phyloP scores from a whole-genome alignment of 176 grass and related monocot genomes.

The Canna indica region DNA sequence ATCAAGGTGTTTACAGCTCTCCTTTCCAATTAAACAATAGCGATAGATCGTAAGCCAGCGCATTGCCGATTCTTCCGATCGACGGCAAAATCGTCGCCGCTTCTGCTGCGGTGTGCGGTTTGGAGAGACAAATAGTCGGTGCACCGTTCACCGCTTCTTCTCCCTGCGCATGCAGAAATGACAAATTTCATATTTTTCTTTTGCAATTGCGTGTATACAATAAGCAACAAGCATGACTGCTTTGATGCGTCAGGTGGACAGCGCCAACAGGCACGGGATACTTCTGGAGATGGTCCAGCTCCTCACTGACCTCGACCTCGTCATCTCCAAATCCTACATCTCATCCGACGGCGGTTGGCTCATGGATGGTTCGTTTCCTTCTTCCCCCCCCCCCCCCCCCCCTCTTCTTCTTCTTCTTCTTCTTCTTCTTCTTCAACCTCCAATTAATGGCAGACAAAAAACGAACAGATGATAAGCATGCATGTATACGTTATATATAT shows the following conservation, averaged over 20 bases:
- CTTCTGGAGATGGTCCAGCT: slow-evolving; percentile 79
- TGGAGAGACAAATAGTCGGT: not conserved
- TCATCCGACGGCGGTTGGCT: slow-evolving; percentile 78
- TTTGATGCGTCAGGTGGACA: slow-evolving; percentile 38
- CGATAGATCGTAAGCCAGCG: no score
- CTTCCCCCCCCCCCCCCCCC: not conserved
- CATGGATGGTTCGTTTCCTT: slow-evolving; percentile 43
- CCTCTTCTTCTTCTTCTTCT: no score
- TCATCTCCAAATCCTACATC: slow-evolving; percentile 85
- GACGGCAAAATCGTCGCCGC: not conserved
- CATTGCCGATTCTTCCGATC: not conserved
- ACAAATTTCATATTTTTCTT: no score
- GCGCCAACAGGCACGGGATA: slow-evolving; percentile 65
- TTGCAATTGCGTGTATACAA: not conserved
- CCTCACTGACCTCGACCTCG: slow-evolving; percentile 69
- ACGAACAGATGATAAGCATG: not conserved
- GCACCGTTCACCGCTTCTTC: not conserved
- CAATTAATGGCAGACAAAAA: no score
- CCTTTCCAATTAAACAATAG: no score
- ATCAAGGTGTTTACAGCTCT: slow-evolving; percentile 26
- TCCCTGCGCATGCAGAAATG: not conserved
- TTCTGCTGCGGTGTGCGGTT: not conserved
- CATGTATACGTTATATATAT: not conserved
- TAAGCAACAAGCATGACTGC: not conserved
- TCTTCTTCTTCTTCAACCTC: not conserved